A percentile compares a stretch with the other conserved stretches of the same genome.
Conservation (phyloP, 1,139 yeast genomes). For the Zygoascus sp. region DNA sequence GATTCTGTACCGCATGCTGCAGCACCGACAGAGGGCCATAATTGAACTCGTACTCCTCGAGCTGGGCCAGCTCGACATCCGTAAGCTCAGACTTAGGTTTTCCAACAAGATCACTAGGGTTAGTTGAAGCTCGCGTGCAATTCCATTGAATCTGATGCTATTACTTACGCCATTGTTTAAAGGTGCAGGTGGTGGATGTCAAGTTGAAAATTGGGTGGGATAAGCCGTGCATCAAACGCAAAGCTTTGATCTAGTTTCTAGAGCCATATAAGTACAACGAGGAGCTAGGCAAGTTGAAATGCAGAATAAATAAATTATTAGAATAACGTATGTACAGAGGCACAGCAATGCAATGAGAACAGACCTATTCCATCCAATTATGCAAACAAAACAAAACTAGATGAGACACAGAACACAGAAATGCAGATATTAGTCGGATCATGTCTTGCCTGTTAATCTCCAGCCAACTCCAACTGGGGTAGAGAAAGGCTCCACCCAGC, state of each 20-base stretch:
- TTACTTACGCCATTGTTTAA: conserved; percentile 13
- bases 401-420: neutral
- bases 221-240: neutral
- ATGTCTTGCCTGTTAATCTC: conserved; percentile 48
- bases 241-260: neutral
- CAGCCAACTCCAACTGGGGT: conserved; percentile 73
- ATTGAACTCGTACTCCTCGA: conserved; percentile 85
- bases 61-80: conserved; percentile 68
- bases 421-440: neutral
- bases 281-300: no score
- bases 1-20: conserved; percentile 70
- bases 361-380: neutral
- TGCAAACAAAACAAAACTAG: no score
- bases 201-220: neutral
- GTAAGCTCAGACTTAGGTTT: conserved; percentile 57
- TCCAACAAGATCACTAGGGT: conserved; percentile 27
- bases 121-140: conserved; percentile 1
- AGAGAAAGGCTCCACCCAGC: conserved; percentile 58
- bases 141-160: neutral
- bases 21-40: conserved; percentile 90
- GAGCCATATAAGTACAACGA: no score
- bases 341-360: neutral
- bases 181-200: neutral
- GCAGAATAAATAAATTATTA: no score
- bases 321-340: no score